A percentile compares a stretch with the other conserved stretches of the same genome.
These are phyloP conservation scores for Lindgomyces ingoldianus DNA, from an alignment of 495 filamentous ascomycete genomes.

Conservation along the genomic window DNA sequence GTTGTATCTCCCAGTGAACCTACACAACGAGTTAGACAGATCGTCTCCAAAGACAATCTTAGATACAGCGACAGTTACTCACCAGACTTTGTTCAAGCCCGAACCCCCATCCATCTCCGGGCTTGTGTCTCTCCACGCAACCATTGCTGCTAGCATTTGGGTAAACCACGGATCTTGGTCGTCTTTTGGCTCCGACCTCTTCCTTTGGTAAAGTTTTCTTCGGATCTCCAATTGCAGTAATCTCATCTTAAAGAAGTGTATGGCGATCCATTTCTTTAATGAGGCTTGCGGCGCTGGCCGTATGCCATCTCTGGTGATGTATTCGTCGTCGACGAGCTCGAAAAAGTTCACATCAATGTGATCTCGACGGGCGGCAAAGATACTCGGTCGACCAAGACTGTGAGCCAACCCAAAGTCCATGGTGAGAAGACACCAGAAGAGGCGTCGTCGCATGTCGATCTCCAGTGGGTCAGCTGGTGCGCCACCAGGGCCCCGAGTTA, in stretches of 20 bases:
- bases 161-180: constrained; percentile 84
- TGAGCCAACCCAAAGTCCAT: constrained; percentile 89
- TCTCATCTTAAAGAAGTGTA: constrained; percentile 92
- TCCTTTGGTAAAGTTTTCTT: constrained; percentile 77
- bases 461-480: constrained; percentile 61
- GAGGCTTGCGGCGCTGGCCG: constrained; percentile 62
- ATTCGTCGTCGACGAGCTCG: constrained; percentile 71
- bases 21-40: constrained; percentile 37
- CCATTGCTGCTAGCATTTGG: constrained; percentile 73
- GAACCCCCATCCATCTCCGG: constrained; percentile 64
- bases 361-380: constrained; percentile 74
- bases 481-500: constrained; percentile 48
- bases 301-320: constrained; percentile 79
- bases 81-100: constrained; percentile 67
- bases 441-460: constrained; percentile 81
- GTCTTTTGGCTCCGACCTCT: constrained; percentile 66
- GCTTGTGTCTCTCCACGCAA: constrained; percentile 66
- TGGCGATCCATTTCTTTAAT: constrained; percentile 78
- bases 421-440: constrained; percentile 80
- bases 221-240: constrained; percentile 84
- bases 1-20: constrained; percentile 76
- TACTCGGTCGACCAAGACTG: constrained; percentile 78
- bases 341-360: constrained; percentile 83
- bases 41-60: neutral
- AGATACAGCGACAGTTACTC: constrained; percentile 22